Base-by-base conservation (phyloP, 2,329 filamentous ascomycete genomes). In the Claviceps digitariae region DNA sequence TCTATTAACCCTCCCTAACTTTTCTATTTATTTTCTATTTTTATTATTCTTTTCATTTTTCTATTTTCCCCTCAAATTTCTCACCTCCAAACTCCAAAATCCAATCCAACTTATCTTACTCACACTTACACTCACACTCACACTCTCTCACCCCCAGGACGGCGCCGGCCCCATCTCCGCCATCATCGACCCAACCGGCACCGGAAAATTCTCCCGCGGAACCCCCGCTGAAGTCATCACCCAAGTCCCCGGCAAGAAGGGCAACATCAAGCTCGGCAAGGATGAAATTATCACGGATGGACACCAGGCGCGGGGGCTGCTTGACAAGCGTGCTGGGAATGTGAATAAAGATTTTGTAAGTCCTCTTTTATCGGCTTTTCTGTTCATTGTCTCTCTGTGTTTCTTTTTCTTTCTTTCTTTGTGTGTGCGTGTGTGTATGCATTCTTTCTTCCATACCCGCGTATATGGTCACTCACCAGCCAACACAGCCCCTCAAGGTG, bases 101-200 rank as follows among this genome's bases (percentile, higher is more conserved):
- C n/a, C n/a, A n/a, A n/a, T n/a, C n/a, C n/a, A n/a, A n/a, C n/a
- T n/a, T n/a, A n/a, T n/a, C n/a, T n/a, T n/a, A n/a, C n/a, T n/a
- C n/a, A n/a, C n/a, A n/a, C n/a, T n/a, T n/a, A n/a, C n/a, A n/a
- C n/a, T n/a, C n/a, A n/a, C n/a, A n/a, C 15, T 15, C 12, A 3
- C 13, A n/a, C 15, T 2, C 46, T 27, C 17, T 20, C 27, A 15
- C n/a, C 4, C 21, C 48, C 29, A 55, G 54, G 54, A 72, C 53
- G 70, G 69, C 49, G 69, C 68, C 13, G 70, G 70, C 9, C 69
- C 69, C 3, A 51, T 70, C 57, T 54, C 64, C 47, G 69, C 69
- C 25, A 63, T 71, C 21, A 56, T 73, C 27, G 70, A 70, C 59
- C 49, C 67, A 13, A 69, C 67, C 1, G 69, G 59, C 36, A 66